Percentiles rank a stretch among this genome's conserved stretches.
Evolutionary conservation across 768 basidiomycete genomes (phyloP).

Genomic region (Dacryopinax spathularia): DNA sequence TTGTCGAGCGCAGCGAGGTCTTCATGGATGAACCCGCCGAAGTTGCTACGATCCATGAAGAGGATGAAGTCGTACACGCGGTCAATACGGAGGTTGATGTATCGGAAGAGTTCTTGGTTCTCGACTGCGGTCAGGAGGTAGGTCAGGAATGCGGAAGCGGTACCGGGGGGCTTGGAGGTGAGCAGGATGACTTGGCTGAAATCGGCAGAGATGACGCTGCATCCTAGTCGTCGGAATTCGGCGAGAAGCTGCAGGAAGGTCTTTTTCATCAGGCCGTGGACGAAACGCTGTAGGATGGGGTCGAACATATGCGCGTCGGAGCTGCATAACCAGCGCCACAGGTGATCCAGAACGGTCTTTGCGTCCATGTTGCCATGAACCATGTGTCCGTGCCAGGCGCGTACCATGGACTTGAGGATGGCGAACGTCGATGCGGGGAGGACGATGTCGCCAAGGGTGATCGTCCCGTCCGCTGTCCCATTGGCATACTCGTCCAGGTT

Average conservation of each 20-base stretch:
- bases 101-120: slow-evolving; percentile 89
- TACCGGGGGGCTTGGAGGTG: slow-evolving; percentile 90
- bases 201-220: slow-evolving; percentile 85
- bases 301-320: slow-evolving; percentile 78
- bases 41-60: slow-evolving; percentile 92
- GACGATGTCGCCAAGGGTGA: slow-evolving; percentile 78
- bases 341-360: slow-evolving; percentile 60
- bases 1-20: slow-evolving; percentile 56
- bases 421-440: slow-evolving; percentile 76
- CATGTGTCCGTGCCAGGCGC: slow-evolving; percentile 72
- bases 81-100: slow-evolving; percentile 71
- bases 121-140: slow-evolving; percentile 90
- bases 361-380: slow-evolving; percentile 46
- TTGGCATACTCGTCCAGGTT: slow-evolving; percentile 81
- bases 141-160: slow-evolving; percentile 87
- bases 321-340: slow-evolving; percentile 95
- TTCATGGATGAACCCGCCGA: slow-evolving; percentile 76
- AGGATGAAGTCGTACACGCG: slow-evolving; percentile 87
- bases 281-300: slow-evolving; percentile 79
- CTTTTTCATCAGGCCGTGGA: slow-evolving; percentile 94
- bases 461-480: slow-evolving; percentile 50
- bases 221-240: slow-evolving; percentile 89
- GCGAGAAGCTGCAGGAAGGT: slow-evolving; percentile 93
- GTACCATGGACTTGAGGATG: slow-evolving; percentile 76
- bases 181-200: slow-evolving; percentile 81